Conservation (phyloP, 306 rosid genomes). For the Prunus fruticosa region DNA sequence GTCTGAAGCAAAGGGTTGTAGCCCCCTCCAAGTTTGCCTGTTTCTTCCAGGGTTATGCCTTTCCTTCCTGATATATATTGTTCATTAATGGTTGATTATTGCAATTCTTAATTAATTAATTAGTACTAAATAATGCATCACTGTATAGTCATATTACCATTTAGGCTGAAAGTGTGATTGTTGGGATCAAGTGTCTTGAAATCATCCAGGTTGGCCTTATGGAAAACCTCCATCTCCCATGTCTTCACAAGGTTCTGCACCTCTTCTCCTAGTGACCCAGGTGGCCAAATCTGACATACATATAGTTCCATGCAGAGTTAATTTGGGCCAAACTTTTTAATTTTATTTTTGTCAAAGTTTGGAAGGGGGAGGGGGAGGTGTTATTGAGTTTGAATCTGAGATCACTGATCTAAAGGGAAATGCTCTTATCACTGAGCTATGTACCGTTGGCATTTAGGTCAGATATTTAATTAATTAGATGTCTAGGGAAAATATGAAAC, state of each 20-base stretch:
- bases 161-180: constrained; percentile 49
- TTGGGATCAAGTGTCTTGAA: constrained; percentile 40
- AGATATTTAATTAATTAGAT: too few species aligned
- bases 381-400: too few species aligned
- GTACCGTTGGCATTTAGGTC: too few species aligned
- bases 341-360: too few species aligned
- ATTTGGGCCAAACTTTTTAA: too few species aligned
- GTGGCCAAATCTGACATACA: constrained; percentile 49
- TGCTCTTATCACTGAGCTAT: too few species aligned
- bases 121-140: too few species aligned
- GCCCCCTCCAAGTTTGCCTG: constrained; percentile 57
- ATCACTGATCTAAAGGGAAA: too few species aligned
- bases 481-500: too few species aligned
- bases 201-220: constrained; percentile 37
- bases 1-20: constrained; percentile 57
- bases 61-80: constrained; percentile 46
- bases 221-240: constrained; percentile 73
- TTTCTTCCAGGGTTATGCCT: constrained; percentile 35
- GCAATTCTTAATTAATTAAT: too few species aligned
- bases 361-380: too few species aligned
- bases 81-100: too few species aligned
- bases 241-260: constrained; percentile 59
- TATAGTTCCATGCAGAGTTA: background rate
- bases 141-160: constrained; percentile 35
- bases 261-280: constrained; percentile 53